Evolutionary conservation across 805 yeast genomes (phyloP).

Genomic region (Barnettozyma wickerhamii): DNA sequence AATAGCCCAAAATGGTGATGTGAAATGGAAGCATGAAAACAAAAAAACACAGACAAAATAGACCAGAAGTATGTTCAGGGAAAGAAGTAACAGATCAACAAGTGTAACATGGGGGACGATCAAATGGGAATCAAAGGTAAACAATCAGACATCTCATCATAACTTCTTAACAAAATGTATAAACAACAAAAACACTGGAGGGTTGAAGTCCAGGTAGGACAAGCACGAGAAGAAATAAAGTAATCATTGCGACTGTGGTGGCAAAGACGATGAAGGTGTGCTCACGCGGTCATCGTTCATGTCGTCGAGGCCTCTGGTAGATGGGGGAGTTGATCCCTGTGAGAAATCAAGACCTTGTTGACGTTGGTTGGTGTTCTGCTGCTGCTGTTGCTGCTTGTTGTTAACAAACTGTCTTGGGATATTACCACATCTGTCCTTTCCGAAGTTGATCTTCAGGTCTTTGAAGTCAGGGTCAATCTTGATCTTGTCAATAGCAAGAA

Average conservation of each 20-base stretch:
- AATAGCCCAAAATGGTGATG: too few relatives aligned
- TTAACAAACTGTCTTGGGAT: constrained; percentile 68
- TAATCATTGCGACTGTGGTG: constrained; percentile 5
- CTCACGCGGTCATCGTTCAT: constrained; percentile 2
- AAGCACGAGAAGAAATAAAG: too few relatives aligned
- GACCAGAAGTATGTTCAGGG: constrained; percentile 1
- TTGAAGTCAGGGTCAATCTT: constrained; percentile 69
- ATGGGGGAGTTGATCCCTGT: constrained; percentile 1
- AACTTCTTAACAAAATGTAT: too few relatives aligned
- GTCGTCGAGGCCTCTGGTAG: constrained; percentile 1
- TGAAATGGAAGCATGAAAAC: neutral
- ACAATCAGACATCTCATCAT: too few relatives aligned
- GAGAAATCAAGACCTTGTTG: neutral
- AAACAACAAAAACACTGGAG: neutral
- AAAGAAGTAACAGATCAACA: constrained; percentile 3
- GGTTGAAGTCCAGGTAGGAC: too few relatives aligned
- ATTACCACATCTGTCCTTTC: constrained; percentile 94
- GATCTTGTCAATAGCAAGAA: constrained; percentile 72
- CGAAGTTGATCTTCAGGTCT: constrained; percentile 79
- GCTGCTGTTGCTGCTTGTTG: constrained; percentile 7
- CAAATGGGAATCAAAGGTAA: neutral
- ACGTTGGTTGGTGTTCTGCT: neutral
- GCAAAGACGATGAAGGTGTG: too few relatives aligned
- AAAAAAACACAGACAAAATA: constrained; percentile 12
- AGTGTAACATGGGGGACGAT: constrained; percentile 3